Conservation (phyloP, 2,329 filamentous ascomycete genomes). For the Cladosporium sp. region DNA sequence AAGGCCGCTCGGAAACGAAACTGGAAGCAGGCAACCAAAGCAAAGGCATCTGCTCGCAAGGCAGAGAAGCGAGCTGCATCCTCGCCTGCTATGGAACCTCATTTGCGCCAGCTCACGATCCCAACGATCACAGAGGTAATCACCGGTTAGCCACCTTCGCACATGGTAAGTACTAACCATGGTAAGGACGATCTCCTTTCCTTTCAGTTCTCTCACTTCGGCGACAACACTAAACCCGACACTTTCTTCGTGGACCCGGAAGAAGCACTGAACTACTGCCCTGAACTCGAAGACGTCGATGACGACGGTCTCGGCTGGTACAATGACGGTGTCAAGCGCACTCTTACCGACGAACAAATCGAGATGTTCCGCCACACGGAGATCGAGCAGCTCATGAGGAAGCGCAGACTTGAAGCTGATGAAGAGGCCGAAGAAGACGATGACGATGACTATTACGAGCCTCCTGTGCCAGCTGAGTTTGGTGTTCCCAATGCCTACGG, state of each 20-base stretch:
- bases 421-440: slow-evolving; percentile 21
- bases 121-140: slow-evolving; percentile 36
- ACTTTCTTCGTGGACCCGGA: slow-evolving; percentile 34
- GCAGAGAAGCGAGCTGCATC: slow-evolving; percentile 20
- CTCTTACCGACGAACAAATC: slow-evolving; percentile 87
- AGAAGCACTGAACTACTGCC: slow-evolving; percentile 27
- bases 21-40: slow-evolving; percentile 16
- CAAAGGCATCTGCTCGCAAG: slow-evolving; percentile 21
- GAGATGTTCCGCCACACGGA: slow-evolving; percentile 89
- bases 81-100: neutral
- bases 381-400: slow-evolving; percentile 59
- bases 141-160: neutral
- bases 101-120: slow-evolving; percentile 10
- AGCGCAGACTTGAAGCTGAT: slow-evolving; percentile 18
- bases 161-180: slow-evolving; percentile 36
- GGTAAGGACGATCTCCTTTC: slow-evolving; percentile 44
- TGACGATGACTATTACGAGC: slow-evolving; percentile 14
- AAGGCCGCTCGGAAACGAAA: slow-evolving; percentile 16
- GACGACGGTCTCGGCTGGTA: slow-evolving; percentile 78
- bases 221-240: slow-evolving; percentile 39
- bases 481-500: neutral
- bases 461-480: neutral
- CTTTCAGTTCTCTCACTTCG: slow-evolving; percentile 48
- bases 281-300: slow-evolving; percentile 44
- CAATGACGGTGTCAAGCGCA: slow-evolving; percentile 80